A percentile compares a stretch with the other conserved stretches of the same genome.
Conservation (phyloP, 2,329 filamentous ascomycete genomes). For the Exophiala mesophila region DNA sequence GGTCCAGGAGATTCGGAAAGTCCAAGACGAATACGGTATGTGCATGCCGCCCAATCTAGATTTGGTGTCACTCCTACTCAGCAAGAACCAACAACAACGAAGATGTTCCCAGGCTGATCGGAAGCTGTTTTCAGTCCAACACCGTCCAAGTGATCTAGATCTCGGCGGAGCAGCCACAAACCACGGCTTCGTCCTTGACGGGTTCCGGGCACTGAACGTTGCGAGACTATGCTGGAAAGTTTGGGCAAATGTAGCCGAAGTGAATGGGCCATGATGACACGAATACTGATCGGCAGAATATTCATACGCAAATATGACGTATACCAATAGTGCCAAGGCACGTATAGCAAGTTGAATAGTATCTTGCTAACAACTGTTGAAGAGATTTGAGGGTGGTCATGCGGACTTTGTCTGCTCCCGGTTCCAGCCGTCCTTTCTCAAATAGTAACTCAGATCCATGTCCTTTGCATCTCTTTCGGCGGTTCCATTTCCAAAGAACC, state of each 20-base stretch:
- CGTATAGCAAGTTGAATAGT: too few species aligned
- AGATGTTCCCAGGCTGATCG: constrained; percentile 1
- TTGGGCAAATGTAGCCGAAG: constrained; percentile 5
- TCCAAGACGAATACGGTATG: constrained; percentile 15
- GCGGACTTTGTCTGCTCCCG: constrained; percentile 1
- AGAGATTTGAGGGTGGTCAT: constrained; percentile 1
- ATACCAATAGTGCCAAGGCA: too few species aligned
- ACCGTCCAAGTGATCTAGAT: neutral
- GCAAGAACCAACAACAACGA: neutral
- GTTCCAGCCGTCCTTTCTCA: constrained; percentile 10
- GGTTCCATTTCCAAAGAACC: constrained; percentile 30
- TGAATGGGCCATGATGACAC: neutral
- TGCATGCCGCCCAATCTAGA: constrained; percentile 4
- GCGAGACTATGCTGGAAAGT: constrained; percentile 7
- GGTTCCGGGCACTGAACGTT: constrained; percentile 3
- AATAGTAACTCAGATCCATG: constrained; percentile 21
- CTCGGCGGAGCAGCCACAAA: neutral
- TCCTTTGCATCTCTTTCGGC: constrained; percentile 20
- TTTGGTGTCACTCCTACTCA: neutral
- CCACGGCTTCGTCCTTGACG: neutral
- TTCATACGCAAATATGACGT: too few species aligned
- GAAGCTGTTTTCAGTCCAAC: neutral
- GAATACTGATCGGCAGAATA: too few species aligned
- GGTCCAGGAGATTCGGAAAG: constrained; percentile 5
- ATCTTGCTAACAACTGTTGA: too few species aligned